Base-by-base conservation (phyloP, 345 rosid species). In the Lepidium aucheri region DNA sequence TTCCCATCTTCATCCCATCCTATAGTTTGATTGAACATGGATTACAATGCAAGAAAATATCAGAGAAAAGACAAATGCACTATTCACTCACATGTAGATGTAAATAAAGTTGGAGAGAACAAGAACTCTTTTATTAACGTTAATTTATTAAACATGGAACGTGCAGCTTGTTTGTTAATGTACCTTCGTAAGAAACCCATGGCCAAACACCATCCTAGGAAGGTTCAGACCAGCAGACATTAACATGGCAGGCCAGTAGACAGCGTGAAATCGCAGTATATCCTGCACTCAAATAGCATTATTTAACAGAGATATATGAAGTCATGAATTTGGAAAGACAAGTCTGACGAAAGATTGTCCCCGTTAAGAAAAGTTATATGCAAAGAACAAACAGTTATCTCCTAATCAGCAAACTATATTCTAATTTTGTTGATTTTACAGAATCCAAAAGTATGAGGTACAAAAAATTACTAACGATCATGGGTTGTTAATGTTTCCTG, bases 1-100 rank as follows among this genome's bases (percentile, higher is more conserved):
- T 92, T 44, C 98, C 98, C 98, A 92, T 92, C 90, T 92, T 89
- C 95, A 86, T 74, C 59, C 97, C 98, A 71, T 92, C 98, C 98
- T 92, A 79, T 54, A 75, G 78, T 78, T 80, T 72, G 58, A 73
- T 82, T 74, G 77, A 79, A 16, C 22, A 56, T 7, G 20, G 33
- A 63, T 8, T 30, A 69, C 24, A 44, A 16, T n/a, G 7, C 14
- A 22, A 61, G 22, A 47, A 70, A 40, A 5, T 15, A 62, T 34
- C 44, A 36, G 8, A 44, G 20, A 16, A 51, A 24, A 52, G 22
- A 32, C 1, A 38, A 46, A 47, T 58, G 15, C 24, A 36, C 28
- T 32, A 28, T 36, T 13, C 4, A 7, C 28, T 45, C 50, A 69
- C 5, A 68, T 47, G 22, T 33, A 40, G 35, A 12, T 16, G 28